phyloP scores from a whole-genome alignment of 768 basidiomycete genomes.

The Daedaleopsis sinensis region DNA sequence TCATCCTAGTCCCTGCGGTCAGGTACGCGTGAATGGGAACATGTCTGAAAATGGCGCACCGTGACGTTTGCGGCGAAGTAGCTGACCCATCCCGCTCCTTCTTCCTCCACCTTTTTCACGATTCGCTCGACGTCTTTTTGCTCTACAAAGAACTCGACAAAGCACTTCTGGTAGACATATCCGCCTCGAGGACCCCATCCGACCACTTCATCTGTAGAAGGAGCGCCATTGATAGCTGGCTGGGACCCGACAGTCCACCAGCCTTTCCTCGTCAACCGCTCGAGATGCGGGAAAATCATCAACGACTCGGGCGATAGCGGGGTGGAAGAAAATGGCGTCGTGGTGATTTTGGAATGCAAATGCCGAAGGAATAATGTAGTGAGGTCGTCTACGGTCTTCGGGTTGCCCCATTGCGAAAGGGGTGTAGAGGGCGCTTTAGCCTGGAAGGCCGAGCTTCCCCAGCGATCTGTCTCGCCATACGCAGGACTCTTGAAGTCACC shows the following conservation, averaged over 20 bases:
- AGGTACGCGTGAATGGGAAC: neutral
- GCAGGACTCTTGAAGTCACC: constrained; percentile 98
- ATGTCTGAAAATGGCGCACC: constrained; percentile 43
- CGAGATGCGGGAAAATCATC: constrained; percentile 77
- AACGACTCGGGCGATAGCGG: constrained; percentile 83
- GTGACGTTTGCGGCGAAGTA: constrained; percentile 83
- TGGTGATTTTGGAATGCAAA: constrained; percentile 69
- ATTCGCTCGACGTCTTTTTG: constrained; percentile 57
- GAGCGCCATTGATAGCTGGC: constrained; percentile 84
- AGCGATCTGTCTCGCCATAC: constrained; percentile 79
- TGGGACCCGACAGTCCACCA: constrained; percentile 99
- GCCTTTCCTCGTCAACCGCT: constrained; percentile 72
- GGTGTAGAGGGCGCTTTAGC: constrained; percentile 61
- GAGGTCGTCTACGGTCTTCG: constrained; percentile 65
- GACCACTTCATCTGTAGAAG: constrained; percentile 74
- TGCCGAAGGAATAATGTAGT: constrained; percentile 80
- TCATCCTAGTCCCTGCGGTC: constrained; percentile 58
- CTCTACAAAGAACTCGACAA: constrained; percentile 94
- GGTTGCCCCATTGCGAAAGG: constrained; percentile 76
- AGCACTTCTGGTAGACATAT: constrained; percentile 96
- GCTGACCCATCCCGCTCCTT: constrained; percentile 70
- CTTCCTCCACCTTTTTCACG: constrained; percentile 55
- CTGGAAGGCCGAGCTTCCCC: constrained; percentile 75
- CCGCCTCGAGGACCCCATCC: constrained; percentile 95
- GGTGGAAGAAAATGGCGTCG: constrained; percentile 87